Evolutionary conservation across 2,329 filamentous ascomycete species (phyloP).

Genomic region (Aspergillus sp.): DNA sequence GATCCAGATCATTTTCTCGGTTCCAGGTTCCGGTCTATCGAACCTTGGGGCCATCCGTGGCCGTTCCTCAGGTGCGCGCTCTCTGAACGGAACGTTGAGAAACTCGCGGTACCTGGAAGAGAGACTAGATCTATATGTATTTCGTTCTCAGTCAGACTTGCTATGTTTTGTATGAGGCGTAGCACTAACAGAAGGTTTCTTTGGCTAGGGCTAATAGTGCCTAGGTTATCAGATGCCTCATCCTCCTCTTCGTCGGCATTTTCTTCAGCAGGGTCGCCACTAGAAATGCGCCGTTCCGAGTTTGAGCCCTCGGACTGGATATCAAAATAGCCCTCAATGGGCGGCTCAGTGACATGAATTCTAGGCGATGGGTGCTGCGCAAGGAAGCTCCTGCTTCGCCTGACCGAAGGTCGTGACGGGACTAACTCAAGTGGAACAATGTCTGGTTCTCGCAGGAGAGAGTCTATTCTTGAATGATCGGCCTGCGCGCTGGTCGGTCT

Average conservation of each 20-base stretch:
- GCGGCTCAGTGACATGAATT: conserved; percentile 32
- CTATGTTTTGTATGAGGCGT: not conserved
- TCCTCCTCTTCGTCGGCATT: not conserved
- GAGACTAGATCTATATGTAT: conserved; percentile 4
- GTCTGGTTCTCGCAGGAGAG: not conserved
- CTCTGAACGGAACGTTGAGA: conserved; percentile 26
- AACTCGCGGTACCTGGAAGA: conserved; percentile 23
- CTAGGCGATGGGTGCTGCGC: conserved; percentile 22
- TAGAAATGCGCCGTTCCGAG: conserved; percentile 1
- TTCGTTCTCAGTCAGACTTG: not conserved
- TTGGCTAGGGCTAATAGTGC: conserved; percentile 2
- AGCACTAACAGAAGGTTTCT: conserved; percentile 8
- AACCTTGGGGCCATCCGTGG: conserved; percentile 30
- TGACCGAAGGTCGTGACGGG: conserved; percentile 20
- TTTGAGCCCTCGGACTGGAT: conserved; percentile 6
- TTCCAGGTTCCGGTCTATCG: conserved; percentile 33
- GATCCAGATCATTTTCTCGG: conserved; percentile 36
- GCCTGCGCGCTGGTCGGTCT: conserved; percentile 23
- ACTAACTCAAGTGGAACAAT: conserved; percentile 6
- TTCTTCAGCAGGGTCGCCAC: conserved; percentile 2
- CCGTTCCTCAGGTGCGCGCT: conserved; percentile 22
- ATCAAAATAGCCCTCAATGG: conserved; percentile 21
- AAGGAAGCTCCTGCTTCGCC: conserved; percentile 25
- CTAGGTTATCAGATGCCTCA: conserved; percentile 2
- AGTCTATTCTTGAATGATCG: conserved; percentile 12